Evolutionary conservation across 768 basidiomycete species (phyloP).

Genomic region (Boletus subcaerulescens): DNA sequence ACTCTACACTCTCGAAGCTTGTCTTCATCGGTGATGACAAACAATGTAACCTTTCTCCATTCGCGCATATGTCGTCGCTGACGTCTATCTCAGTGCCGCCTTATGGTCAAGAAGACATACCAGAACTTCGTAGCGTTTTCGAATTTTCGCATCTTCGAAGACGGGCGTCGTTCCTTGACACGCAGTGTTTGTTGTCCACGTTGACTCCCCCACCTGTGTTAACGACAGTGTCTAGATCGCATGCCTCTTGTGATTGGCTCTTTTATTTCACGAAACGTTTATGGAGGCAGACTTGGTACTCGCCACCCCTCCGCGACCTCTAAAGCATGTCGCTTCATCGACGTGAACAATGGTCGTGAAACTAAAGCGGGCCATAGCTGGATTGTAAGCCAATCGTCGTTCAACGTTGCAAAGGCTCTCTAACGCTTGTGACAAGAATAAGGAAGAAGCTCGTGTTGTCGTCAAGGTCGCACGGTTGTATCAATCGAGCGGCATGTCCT

Average conservation of each 20-base stretch:
- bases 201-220: not conserved
- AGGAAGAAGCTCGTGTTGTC: slow-evolving; percentile 48
- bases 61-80: not conserved
- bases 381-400: slow-evolving; percentile 21
- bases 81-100: slow-evolving; percentile 58
- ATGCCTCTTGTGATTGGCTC: slow-evolving; percentile 76
- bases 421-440: slow-evolving; percentile 48
- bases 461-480: slow-evolving; percentile 53
- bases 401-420: not conserved
- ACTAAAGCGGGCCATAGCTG: slow-evolving; percentile 32
- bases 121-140: slow-evolving; percentile 70
- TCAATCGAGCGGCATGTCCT: slow-evolving; percentile 43
- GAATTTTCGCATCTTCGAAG: slow-evolving; percentile 58
- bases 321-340: slow-evolving; percentile 37
- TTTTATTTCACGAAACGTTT: slow-evolving; percentile 67
- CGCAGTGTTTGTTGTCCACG: slow-evolving; percentile 55
- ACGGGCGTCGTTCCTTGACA: slow-evolving; percentile 55
- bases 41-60: slow-evolving; percentile 28
- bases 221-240: slow-evolving; percentile 49
- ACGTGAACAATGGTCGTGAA: slow-evolving; percentile 36
- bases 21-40: slow-evolving; percentile 41
- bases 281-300: slow-evolving; percentile 57
- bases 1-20: slow-evolving; percentile 28
- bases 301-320: slow-evolving; percentile 42
- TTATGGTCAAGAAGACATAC: slow-evolving; percentile 66